Percentiles rank a stretch among this genome's conserved stretches.
phyloP scores from a whole-genome alignment of 1,284 basidiomycete genomes.

The Mycena citricolor region DNA sequence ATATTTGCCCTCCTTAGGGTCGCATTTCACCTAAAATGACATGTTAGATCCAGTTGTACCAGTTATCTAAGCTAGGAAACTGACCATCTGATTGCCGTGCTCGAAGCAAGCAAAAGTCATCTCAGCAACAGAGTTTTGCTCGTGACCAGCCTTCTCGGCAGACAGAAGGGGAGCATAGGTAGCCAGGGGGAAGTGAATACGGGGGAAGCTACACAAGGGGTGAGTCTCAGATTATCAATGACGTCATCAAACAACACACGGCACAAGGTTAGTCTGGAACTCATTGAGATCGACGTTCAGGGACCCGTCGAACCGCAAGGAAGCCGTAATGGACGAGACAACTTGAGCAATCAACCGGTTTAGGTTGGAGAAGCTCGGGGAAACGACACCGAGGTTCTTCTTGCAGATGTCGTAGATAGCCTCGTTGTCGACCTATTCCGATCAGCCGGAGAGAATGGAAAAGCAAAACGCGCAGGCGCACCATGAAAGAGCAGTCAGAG shows the following conservation, averaged over 20 bases:
- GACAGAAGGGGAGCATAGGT: constrained; percentile 96
- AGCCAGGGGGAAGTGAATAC: constrained; percentile 98
- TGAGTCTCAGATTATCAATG: constrained; percentile 14
- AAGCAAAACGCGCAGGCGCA: constrained; percentile 27
- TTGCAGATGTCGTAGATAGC: constrained; percentile 99
- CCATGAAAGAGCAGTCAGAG: constrained; percentile 99
- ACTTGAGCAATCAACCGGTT: constrained; percentile 98
- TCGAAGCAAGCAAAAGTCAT: constrained; percentile 99
- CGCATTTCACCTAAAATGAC: constrained; percentile 78
- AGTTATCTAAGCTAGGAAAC: not conserved
- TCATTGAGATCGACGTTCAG: constrained; percentile 98
- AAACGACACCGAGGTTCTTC: constrained; percentile 85
- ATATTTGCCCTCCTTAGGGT: constrained; percentile 96
- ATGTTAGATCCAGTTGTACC: constrained; percentile 6
- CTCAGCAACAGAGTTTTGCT: constrained; percentile 96
- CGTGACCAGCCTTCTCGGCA: constrained; percentile 85
- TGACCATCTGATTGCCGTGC: constrained; percentile 94
- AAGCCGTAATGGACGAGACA: constrained; percentile 97
- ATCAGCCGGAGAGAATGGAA: constrained; percentile 1
- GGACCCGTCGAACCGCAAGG: constrained; percentile 96
- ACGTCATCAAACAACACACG: constrained; percentile 51
- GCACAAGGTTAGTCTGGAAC: constrained; percentile 98
- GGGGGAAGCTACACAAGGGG: constrained; percentile 69
- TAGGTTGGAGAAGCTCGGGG: constrained; percentile 92
- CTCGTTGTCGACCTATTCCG: constrained; percentile 84